Evolutionary conservation across 2,329 filamentous ascomycete genomes (phyloP), one percentile per base, ranked within the genome.

Genomic region (Gaeumannomyces tritici): DNA sequence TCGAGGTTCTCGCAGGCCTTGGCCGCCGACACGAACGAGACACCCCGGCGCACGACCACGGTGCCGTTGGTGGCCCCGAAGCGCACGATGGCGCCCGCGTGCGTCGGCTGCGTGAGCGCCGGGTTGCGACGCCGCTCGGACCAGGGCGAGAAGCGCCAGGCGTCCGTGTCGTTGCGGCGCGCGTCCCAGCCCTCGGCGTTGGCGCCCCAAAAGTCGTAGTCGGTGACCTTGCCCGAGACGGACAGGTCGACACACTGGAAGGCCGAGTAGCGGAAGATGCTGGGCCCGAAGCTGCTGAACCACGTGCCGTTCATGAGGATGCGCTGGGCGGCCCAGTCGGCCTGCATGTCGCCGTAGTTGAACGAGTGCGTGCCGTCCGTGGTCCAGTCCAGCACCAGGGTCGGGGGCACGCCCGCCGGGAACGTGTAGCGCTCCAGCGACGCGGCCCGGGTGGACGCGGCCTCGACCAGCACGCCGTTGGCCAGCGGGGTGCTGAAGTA

Each of bases 261-360:
- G 21, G 57, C 57, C 57, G 57, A 7, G 57, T 58, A 58, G 5
- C 57, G 57, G 18, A 58, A 58, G 11, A 58, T 9, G 28, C 57
- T 58, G 28, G 57, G 57, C 57, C 57, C 57, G 21, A 58, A 58
- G 29, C 57, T 58, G 28, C 57, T 58, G 28, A 58, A 35, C 57
- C 57, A 58, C 15, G 57, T 58, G 28, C 57, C 57, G 57, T 58
- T 58, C 57, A 58, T 58, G 18, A 58, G 57, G 57, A 58, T 58
- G 29, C 57, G n/a, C 57, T 58, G 57, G 21, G 57, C 57, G 7
- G 57, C 21, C 57, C 57, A 58, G 57, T 58, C 57, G 57, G 29
- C 57, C 29, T 35, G 57, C 57, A 58, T 58, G 21, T 58, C 29
- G 6, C 57, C 57, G 9, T 58, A 13, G 57, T 58, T 58, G 57